Evolutionary conservation across 768 basidiomycete genomes (phyloP), one percentile per base, ranked within the genome.

Genomic region (Clitopilus passeckerianus): DNA sequence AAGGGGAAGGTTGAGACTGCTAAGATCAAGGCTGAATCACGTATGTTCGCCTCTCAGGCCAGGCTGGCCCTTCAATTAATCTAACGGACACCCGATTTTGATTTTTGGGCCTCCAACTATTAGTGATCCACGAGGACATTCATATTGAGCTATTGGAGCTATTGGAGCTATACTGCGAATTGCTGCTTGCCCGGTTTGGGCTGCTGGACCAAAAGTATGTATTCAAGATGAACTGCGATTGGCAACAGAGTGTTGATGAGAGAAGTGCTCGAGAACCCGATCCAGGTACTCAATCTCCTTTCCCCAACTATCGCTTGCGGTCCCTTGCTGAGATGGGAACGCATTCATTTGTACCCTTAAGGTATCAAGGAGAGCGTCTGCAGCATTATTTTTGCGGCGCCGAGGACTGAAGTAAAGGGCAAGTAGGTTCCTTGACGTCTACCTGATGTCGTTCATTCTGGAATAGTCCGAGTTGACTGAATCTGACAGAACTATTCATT

Each of bases 81-180:
- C 55, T 53, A 53, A 43, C 61, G 34, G 58, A 15, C 33, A 34
- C 30, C 46, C 20, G 20, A 50, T 50, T 22, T 50, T 22, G 15
- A 22, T 18, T 22, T 22, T 50, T 16, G 12, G n/a, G 46, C 16
- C 46, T 18, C 12, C n/a, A 5, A 50, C n/a, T 37, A 34, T 37
- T 52, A 88, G 89, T 93, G 57, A 94, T 93, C 68, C 85, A 91
- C 68, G 91, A 92, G 64, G 91, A 94, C 67, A 82, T 93, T 50
- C 82, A 91, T 68, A 76, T 93, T 50, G 95, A 98, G 68, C 80
- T 98, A 23, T 76, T 98, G 35, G 96, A 99, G 68, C 77, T 98
- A 5, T 77, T 99, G 24, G 95, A 98, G 75, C 81, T 98, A 10
- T 98, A 98, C 70, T 92, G 90, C 63, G 97, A 99, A 68, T 82